phyloP scores from a whole-genome alignment of 257 asterid species.

The Phtheirospermum japonicum region DNA sequence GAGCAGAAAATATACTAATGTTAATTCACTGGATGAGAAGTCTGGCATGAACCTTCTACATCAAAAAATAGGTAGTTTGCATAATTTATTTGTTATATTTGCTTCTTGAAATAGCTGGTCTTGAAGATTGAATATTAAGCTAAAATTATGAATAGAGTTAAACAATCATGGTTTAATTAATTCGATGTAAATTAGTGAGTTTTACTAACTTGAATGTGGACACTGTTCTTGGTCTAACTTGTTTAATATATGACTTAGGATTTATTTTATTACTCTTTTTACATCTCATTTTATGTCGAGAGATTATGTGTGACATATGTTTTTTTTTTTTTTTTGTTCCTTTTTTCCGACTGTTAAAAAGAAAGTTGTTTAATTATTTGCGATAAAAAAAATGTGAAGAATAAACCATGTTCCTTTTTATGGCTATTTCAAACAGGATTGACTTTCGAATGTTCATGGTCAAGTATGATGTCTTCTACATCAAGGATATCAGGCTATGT shows the following conservation, averaged over 20 bases:
- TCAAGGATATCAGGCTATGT: no score
- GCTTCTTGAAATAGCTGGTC: no score
- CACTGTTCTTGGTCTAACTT: neutral
- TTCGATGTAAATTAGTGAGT: neutral
- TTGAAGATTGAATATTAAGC: neutral
- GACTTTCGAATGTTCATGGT: no score
- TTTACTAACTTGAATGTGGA: neutral
- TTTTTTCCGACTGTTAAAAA: no score
- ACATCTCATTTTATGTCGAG: neutral
- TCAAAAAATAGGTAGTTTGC: slow-evolving; percentile 66
- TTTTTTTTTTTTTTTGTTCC: no score
- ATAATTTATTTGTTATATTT: neutral
- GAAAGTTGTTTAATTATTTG: no score
- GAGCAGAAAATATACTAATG: slow-evolving; percentile 52
- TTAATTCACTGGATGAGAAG: slow-evolving; percentile 65
- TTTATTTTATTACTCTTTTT: neutral
- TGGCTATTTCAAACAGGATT: no score
- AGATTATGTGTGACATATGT: no score
- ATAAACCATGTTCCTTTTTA: no score
- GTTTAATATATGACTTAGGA: no score
- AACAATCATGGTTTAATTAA: neutral
- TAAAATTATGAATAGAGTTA: neutral
- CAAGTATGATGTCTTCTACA: no score
- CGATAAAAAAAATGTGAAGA: no score
- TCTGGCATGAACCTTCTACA: slow-evolving; percentile 66